phyloP scores from a whole-genome alignment of 306 rosid species.

The Glycine tomentella region DNA sequence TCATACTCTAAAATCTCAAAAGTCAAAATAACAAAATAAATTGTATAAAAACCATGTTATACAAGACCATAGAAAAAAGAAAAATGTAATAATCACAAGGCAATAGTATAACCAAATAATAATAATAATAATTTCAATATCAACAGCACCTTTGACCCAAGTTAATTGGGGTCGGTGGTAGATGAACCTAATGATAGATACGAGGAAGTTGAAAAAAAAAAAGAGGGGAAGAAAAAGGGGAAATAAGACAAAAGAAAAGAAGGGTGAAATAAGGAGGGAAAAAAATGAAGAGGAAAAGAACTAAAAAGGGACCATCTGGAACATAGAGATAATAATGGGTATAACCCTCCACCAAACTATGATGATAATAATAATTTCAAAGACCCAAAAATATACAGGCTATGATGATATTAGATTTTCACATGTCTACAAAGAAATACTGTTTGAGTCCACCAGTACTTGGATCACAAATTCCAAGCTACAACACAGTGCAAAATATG shows the following conservation, averaged over 20 bases:
- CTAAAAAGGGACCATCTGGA: too few relatives aligned
- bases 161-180: too few relatives aligned
- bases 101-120: slow-evolving; percentile 12
- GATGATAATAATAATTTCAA: background rate
- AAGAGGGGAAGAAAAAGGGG: too few relatives aligned
- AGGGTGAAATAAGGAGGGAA: too few relatives aligned
- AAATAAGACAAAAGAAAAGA: too few relatives aligned
- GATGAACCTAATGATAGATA: too few relatives aligned
- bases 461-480: slow-evolving; percentile 19
- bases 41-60: slow-evolving; percentile 14
- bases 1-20: slow-evolving; percentile 74
- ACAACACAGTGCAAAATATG: slow-evolving; percentile 18
- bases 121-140: too few relatives aligned
- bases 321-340: too few relatives aligned
- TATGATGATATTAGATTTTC: slow-evolving; percentile 4
- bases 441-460: background rate
- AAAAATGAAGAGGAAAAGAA: too few relatives aligned
- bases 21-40: slow-evolving; percentile 39
- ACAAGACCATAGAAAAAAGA: slow-evolving; percentile 13
- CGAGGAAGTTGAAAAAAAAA: too few relatives aligned
- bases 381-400: background rate
- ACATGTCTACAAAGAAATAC: slow-evolving; percentile 4
- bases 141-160: too few relatives aligned
- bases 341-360: too few relatives aligned
- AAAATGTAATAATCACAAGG: slow-evolving; percentile 29